Conservation (phyloP, 78 protist genomes). For the Dictyostelium firmibasis region DNA sequence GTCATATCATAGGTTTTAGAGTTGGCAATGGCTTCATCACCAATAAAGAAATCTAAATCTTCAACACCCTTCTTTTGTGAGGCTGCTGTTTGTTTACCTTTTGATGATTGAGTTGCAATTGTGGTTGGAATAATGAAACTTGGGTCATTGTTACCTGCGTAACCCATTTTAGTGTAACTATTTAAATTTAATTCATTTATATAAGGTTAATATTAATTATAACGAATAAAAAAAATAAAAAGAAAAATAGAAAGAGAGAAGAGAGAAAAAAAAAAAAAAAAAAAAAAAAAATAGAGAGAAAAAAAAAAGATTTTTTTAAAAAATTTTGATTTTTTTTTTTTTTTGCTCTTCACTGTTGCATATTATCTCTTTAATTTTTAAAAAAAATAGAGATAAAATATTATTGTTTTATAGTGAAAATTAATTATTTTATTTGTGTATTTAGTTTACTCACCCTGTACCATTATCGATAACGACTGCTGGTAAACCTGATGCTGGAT, state of each 20-base stretch:
- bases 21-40: constrained; percentile 93
- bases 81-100: constrained; percentile 82
- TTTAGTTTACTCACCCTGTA: constrained; percentile 90
- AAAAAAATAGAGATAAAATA: no score
- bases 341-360: neutral
- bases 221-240: neutral
- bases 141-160: constrained; percentile 98
- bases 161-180: constrained; percentile 99
- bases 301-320: neutral
- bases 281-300: neutral
- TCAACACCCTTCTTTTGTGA: constrained; percentile 91
- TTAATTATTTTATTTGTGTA: neutral
- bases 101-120: constrained; percentile 89
- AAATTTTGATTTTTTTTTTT: neutral
- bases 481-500: constrained; percentile 87
- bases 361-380: neutral
- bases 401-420: no score
- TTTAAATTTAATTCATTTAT: neutral
- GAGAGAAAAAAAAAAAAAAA: neutral
- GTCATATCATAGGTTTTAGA: constrained; percentile 77
- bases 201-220: neutral
- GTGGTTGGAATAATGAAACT: constrained; percentile 96
- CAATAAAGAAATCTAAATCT: constrained; percentile 99
- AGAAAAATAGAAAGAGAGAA: neutral
- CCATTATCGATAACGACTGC: constrained; percentile 98